phyloP scores from a whole-genome alignment of 2,329 filamentous ascomycete genomes.

The Cadophora sp. region DNA sequence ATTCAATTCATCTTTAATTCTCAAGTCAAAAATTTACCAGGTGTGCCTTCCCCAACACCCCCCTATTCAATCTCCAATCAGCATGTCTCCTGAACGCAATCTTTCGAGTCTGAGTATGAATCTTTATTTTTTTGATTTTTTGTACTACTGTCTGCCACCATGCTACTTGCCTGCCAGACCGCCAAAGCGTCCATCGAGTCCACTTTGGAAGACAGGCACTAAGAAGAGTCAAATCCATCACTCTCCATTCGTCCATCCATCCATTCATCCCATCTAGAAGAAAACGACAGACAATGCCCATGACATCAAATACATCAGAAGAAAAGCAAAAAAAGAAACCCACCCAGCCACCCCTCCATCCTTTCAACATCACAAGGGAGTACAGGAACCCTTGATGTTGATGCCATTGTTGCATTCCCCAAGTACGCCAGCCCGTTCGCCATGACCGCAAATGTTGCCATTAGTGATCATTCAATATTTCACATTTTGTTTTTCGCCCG shows the following conservation, averaged over 20 bases:
- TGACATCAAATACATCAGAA: constrained; percentile 10
- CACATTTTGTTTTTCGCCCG: neutral
- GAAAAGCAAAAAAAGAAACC: constrained; percentile 14
- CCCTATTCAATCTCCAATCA: too few species aligned
- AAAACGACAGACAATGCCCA: neutral
- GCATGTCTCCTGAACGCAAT: neutral
- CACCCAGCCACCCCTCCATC: constrained; percentile 4
- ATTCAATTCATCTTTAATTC: too few species aligned
- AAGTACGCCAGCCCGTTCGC: constrained; percentile 24
- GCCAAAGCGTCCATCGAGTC: neutral
- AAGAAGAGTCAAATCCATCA: neutral
- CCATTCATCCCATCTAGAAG: constrained; percentile 1
- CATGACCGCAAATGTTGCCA: constrained; percentile 13
- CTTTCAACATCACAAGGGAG: neutral
- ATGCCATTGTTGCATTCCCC: neutral
- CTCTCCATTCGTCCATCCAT: neutral
- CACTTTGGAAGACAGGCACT: neutral
- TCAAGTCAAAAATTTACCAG: too few species aligned
- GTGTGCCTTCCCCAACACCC: too few species aligned
- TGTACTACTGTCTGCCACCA: neutral
- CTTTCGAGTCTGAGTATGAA: neutral
- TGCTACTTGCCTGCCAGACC: neutral
- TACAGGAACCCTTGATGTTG: neutral
- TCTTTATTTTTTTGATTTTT: neutral
- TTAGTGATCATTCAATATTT: constrained; percentile 5